Base-by-base conservation (phyloP, 495 filamentous ascomycete genomes). In the Aspergillus mulundensis region DNA sequence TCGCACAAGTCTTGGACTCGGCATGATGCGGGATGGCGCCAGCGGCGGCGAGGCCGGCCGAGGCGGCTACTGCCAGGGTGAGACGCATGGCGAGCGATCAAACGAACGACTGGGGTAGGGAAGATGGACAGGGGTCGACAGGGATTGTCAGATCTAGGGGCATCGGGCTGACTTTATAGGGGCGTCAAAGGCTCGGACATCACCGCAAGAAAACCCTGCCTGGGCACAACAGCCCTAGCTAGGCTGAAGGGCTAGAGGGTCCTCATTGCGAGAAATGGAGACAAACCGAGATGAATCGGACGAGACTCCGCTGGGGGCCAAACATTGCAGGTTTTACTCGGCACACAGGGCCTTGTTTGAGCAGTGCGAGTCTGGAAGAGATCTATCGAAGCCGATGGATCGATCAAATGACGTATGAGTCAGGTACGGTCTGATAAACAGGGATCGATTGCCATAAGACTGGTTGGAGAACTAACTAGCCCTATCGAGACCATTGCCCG, bases 1-100 rank as follows among this genome's bases (percentile, higher is more conserved):
- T 53, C 20, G 59, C 42, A 30, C 59, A 61, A n/a, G 54, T 57
- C 5, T 61, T 54, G 8, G 47, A 40, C 28, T 36, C 32, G 32
- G 32, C 32, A n/a, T 18, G 51, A 24, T 25, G 32, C 21, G 51
- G 48, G 50, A 57, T 57, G 7, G 52, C 54, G 19, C 54, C 54
- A 28, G 59, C 59, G 32, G 54, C 24, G 14, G 49, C 54, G 46
- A 44, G 40, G 16, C 59, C 59, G 24, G 56, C 34, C 18, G 59
- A 61, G 54, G 59, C 59, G 5, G 41, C 54, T 24, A 42, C 54
- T 6, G 32, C 50, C 15, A 57, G 30, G 19, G 36, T 32, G 16
- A 57, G 32, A 54, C 41, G 54, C 59, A 61, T 61, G 24, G 10
- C 41, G 18, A 44, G 19, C 42, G 16, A 20, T 21, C 15, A 44